These are phyloP conservation scores for Fragaria nilgerrensis DNA, from an alignment of 306 rosid genomes.

Conservation along the genomic window DNA sequence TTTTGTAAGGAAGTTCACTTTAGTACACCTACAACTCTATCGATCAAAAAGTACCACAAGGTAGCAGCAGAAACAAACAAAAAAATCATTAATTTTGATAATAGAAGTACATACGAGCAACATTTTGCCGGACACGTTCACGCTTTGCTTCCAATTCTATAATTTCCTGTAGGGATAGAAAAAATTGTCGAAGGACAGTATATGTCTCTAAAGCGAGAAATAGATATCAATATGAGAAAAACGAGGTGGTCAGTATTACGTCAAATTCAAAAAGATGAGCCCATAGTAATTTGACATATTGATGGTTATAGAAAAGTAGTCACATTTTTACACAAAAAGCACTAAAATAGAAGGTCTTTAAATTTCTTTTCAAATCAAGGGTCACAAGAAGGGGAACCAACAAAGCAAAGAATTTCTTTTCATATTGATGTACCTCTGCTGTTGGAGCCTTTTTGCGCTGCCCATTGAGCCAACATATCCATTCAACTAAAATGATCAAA, in stretches of 20 bases:
- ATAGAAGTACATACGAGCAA: constrained; percentile 66
- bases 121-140: constrained; percentile 73
- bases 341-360: background rate
- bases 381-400: background rate
- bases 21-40: constrained; percentile 17
- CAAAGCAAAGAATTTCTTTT: background rate
- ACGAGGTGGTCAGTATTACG: background rate
- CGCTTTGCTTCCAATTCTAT: constrained; percentile 81
- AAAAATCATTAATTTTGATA: constrained; percentile 6
- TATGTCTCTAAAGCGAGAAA: background rate
- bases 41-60: constrained; percentile 12
- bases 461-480: constrained; percentile 98
- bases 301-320: background rate
- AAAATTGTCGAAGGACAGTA: constrained; percentile 23
- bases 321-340: background rate
- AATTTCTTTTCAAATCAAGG: background rate
- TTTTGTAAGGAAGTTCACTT: background rate
- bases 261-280: background rate
- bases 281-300: background rate
- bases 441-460: constrained; percentile 98
- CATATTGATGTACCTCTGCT: constrained; percentile 52
- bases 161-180: constrained; percentile 58
- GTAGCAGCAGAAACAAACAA: constrained; percentile 20
- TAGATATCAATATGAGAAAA: background rate
- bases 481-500: constrained; percentile 68